phyloP scores from a whole-genome alignment of 2,329 filamentous ascomycete species.

The Dactylellina haptotyla region DNA sequence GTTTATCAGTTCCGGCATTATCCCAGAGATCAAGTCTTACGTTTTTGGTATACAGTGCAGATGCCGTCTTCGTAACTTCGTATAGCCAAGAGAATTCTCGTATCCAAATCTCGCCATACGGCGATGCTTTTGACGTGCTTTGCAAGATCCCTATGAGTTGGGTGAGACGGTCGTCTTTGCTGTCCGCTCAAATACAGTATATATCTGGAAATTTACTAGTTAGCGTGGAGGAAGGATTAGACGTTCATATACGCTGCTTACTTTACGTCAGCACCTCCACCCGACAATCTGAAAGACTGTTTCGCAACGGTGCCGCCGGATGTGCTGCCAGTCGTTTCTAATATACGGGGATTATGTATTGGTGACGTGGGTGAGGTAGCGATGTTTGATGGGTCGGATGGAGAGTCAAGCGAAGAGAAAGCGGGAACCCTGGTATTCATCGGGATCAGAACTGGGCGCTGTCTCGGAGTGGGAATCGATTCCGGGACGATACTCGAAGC shows the following conservation, averaged over 20 bases:
- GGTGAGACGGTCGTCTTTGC: slow-evolving; percentile 17
- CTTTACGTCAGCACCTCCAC: slow-evolving; percentile 5
- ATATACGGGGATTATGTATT: slow-evolving; percentile 3
- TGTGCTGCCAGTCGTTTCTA: slow-evolving; percentile 2
- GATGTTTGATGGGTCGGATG: not conserved
- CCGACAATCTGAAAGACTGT: slow-evolving; percentile 7
- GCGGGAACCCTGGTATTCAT: slow-evolving; percentile 1
- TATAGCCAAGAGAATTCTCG: slow-evolving; percentile 6
- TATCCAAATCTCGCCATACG: slow-evolving; percentile 17
- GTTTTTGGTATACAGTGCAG: slow-evolving; percentile 11
- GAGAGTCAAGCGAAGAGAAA: not conserved
- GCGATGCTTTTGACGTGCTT: slow-evolving; percentile 7
- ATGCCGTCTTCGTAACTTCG: slow-evolving; percentile 13
- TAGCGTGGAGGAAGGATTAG: not conserved
- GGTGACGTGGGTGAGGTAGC: not conserved
- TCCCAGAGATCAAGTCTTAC: not conserved
- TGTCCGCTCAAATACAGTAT: not conserved
- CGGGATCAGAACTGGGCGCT: not conserved
- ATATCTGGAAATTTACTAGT: not conserved
- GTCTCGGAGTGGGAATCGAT: not conserved
- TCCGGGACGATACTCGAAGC: not conserved
- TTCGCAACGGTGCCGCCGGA: slow-evolving; percentile 14
- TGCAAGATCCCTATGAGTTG: slow-evolving; percentile 8
- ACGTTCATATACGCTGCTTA: too few species aligned
- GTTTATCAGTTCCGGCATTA: not conserved